Conservation (phyloP, 2,329 filamentous ascomycete species). For the Fusarium equiseti region DNA sequence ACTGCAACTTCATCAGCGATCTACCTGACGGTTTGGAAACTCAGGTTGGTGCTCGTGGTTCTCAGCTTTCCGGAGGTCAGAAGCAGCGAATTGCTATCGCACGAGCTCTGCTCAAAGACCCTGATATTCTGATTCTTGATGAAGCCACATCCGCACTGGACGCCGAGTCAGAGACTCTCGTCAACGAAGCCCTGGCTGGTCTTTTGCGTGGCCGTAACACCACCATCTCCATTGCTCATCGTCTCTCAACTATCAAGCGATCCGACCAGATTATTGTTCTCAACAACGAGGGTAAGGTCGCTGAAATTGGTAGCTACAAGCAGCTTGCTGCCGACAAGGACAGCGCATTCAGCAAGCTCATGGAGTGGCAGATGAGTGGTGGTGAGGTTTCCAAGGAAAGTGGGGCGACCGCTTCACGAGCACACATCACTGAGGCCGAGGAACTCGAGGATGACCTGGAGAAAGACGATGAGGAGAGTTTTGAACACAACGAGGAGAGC, state of each 20-base stretch:
- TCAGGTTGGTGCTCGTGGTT: slow-evolving; percentile 89
- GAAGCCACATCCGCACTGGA: slow-evolving; percentile 97
- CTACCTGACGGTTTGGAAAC: slow-evolving; percentile 97
- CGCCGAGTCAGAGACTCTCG: slow-evolving; percentile 95
- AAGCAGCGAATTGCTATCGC: slow-evolving; percentile 99
- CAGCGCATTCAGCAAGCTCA: slow-evolving; percentile 92
- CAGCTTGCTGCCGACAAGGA: slow-evolving; percentile 78
- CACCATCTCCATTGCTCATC: slow-evolving; percentile 96
- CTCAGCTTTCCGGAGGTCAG: slow-evolving; percentile 94
- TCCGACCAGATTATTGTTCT: slow-evolving; percentile 96
- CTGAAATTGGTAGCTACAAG: slow-evolving; percentile 87
- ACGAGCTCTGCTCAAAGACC: slow-evolving; percentile 91
- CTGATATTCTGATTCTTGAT: slow-evolving; percentile 95
- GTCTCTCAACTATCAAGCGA: slow-evolving; percentile 94
- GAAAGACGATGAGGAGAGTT: slow-evolving; percentile 52
- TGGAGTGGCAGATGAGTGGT: slow-evolving; percentile 99
- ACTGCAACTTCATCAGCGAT: slow-evolving; percentile 96
- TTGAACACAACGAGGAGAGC: slow-evolving; percentile 49
- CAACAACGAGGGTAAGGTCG: slow-evolving; percentile 85
- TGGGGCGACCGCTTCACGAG: slow-evolving; percentile 49
- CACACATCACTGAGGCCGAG: slow-evolving; percentile 64
- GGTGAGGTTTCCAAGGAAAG: slow-evolving; percentile 69
- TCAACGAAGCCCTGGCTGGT: slow-evolving; percentile 87
- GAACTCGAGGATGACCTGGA: slow-evolving; percentile 64
- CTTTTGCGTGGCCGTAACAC: slow-evolving; percentile 90